phyloP scores from a whole-genome alignment of 2,329 filamentous ascomycete species.

The Fusarium citri region DNA sequence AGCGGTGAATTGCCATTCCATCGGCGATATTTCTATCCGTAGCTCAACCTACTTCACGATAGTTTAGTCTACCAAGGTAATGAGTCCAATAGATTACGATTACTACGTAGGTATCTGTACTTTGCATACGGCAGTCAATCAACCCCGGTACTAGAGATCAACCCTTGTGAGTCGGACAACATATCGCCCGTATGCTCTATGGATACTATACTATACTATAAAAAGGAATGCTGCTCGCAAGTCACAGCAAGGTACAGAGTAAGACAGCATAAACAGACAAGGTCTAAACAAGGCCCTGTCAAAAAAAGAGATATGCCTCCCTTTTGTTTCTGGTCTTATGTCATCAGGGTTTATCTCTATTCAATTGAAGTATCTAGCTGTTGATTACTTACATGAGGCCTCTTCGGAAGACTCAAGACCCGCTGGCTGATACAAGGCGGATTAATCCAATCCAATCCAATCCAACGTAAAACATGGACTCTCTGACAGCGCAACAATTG shows the following conservation, averaged over 20 bases:
- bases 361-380: not conserved
- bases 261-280: not conserved
- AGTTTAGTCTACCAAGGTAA: not conserved
- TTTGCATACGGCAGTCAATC: not conserved
- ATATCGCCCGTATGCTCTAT: not conserved
- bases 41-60: not conserved
- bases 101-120: not conserved
- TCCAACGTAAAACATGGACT: not conserved
- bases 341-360: not conserved
- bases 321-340: not conserved
- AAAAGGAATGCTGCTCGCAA: constrained; percentile 13
- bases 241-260: not conserved
- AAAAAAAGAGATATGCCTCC: not conserved
- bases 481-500: constrained; percentile 27
- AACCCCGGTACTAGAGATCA: not conserved
- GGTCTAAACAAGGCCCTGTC: not conserved
- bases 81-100: not conserved
- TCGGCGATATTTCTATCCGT: not conserved
- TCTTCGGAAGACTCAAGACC: not conserved
- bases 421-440: constrained; percentile 4
- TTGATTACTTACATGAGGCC: constrained; percentile 1
- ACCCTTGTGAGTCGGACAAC: constrained; percentile 13
- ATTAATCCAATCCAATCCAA: not conserved
- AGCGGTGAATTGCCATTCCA: not conserved
- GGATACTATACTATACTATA: constrained; percentile 8